Base-by-base conservation (phyloP, 169 alveolate species). In the Plasmodium berghei region DNA sequence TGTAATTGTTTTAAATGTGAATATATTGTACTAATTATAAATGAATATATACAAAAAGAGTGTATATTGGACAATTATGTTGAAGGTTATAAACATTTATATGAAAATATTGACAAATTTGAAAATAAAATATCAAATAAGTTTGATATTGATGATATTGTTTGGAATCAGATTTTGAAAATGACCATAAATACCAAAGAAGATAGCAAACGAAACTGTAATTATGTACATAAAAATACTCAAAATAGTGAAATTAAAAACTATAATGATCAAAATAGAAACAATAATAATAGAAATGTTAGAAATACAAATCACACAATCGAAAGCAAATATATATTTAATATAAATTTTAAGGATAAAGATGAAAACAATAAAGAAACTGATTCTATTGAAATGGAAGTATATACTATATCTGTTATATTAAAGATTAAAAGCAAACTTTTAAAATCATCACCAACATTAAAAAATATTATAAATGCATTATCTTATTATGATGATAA, bases 31-130 rank as follows among this genome's bases (percentile, higher is more conserved):
- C 34, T 86, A 45, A 54, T 86, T 24, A 52, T 86, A 42, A 86
- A 74, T 24, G 91, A 86, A 9, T 86, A 86, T 71, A 52, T 86
- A 10, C 59, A 86, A 64, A 86, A 86, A 28, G 87, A 86, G 9
- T 70, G 87, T 70, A 34, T 70, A 1, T 14, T 86, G 5, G 91
- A 86, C 48, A 62, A 64, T 2, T 71, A 86, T 71, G 54, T 86
- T 12, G 12, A 48, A 0, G 91, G 73, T 9, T 86, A 86, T 42
- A 69, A 70, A 26, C 46, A 56, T n/a, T 58, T 86, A 64, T 72
- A 70, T 61, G 75, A 86, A 5, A 71, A 86, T 71, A 26, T 86
- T 26, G 91, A 86, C 1, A 2, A 63, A 9, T 86, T 70, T 86
- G n/a, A 45, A 28, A 1, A 69, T 9, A 24, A 46, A 9, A 86